These are phyloP conservation scores for Tolypocladium tundrense DNA, from an alignment of 2,329 filamentous ascomycete genomes.

Conservation along the genomic window DNA sequence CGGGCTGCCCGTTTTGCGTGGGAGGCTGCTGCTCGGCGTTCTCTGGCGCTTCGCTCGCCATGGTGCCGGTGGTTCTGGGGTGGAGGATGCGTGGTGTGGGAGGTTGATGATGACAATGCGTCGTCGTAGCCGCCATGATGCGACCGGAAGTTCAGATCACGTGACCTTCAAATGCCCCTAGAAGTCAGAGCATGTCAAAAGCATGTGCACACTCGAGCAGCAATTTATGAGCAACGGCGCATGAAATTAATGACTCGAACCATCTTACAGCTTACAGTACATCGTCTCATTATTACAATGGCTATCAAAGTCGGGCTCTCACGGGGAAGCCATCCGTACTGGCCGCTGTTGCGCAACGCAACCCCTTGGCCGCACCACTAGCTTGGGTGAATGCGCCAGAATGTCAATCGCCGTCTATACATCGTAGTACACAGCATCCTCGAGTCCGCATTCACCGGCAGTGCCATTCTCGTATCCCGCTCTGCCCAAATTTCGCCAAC, in stretches of 20 bases:
- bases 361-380: background rate
- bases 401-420: background rate
- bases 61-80: conserved; percentile 9
- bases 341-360: background rate
- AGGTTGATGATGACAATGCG: background rate
- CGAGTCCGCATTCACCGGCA: background rate
- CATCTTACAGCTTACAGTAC: background rate
- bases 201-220: no score
- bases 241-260: no score
- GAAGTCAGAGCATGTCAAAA: no score
- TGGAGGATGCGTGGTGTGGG: background rate
- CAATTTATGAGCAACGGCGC: background rate
- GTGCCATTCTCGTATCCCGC: background rate
- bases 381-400: background rate
- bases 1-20: conserved; percentile 16
- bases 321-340: background rate
- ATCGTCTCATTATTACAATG: background rate
- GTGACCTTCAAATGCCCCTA: background rate
- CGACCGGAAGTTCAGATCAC: background rate
- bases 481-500: conserved; percentile 11
- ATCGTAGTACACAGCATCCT: background rate
- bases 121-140: background rate
- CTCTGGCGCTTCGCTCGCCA: conserved; percentile 26
- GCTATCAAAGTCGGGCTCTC: background rate
- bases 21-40: conserved; percentile 18